These are phyloP conservation scores for Mortierella sp. DNA, from an alignment of 371 early-diverging fungal genomes.

Conservation along the genomic window DNA sequence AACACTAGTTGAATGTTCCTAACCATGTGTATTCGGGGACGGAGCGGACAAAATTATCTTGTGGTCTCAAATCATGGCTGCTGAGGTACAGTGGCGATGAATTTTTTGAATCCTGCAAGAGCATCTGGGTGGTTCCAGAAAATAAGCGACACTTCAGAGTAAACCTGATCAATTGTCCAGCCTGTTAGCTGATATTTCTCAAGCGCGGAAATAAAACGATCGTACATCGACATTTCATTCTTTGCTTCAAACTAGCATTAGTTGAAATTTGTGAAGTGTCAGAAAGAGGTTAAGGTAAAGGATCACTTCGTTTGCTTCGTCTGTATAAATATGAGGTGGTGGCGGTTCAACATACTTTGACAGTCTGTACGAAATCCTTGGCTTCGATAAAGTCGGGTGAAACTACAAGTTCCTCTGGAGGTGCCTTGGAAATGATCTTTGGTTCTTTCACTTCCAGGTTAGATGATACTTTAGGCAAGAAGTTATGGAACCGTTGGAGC, in stretches of 20 bases:
- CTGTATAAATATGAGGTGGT: neutral
- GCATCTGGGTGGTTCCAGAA: slow-evolving; percentile 46
- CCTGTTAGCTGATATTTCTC: slow-evolving; percentile 53
- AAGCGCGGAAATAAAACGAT: slow-evolving; percentile 52
- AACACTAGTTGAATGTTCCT: neutral
- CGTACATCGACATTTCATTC: slow-evolving; percentile 55
- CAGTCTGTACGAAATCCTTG: slow-evolving; percentile 55
- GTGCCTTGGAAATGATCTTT: slow-evolving; percentile 51
- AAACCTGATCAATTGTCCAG: slow-evolving; percentile 56
- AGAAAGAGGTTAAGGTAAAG: neutral
- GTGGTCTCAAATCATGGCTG: slow-evolving; percentile 13
- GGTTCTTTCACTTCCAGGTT: slow-evolving; percentile 47
- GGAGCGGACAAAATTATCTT: neutral
- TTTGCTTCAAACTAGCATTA: slow-evolving; percentile 36
- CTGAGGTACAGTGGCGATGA: slow-evolving; percentile 37
- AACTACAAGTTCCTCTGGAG: slow-evolving; percentile 52
- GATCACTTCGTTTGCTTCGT: neutral
- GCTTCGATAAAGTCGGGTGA: slow-evolving; percentile 57
- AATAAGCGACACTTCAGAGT: slow-evolving; percentile 48
- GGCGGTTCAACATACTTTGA: slow-evolving; percentile 29
- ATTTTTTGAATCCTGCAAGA: slow-evolving; percentile 36
- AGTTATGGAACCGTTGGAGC: slow-evolving; percentile 50
- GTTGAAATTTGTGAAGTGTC: neutral
- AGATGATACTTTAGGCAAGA: slow-evolving; percentile 34
- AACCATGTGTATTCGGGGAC: neutral